Conservation (phyloP, 2,329 filamentous ascomycete genomes). For the Sclerotinia spermophila region DNA sequence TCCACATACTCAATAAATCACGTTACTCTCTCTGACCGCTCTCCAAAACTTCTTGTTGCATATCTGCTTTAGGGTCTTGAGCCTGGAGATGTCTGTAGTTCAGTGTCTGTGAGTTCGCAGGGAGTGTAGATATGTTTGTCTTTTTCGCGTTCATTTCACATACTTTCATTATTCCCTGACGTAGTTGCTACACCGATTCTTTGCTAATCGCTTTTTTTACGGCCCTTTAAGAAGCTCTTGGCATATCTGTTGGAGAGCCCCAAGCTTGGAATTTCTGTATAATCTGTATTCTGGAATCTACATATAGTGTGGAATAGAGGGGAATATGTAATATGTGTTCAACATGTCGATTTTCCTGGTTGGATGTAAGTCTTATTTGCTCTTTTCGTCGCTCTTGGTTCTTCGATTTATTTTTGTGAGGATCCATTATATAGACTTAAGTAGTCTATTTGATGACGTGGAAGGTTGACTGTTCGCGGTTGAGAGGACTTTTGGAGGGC, state of each 20-base stretch:
- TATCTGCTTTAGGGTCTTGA: not conserved
- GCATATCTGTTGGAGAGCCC: too few relatives aligned
- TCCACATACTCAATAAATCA: not conserved
- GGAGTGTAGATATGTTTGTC: not conserved
- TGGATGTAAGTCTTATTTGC: too few relatives aligned
- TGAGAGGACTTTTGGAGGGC: not conserved
- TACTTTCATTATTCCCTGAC: too few relatives aligned
- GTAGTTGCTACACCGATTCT: too few relatives aligned
- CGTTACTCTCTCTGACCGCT: not conserved
- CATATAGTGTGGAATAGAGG: too few relatives aligned
- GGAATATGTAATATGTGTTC: too few relatives aligned
- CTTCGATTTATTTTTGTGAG: not conserved
- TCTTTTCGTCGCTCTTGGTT: not conserved
- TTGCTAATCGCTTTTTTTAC: too few relatives aligned
- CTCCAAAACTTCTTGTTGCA: not conserved
- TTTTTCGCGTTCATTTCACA: not conserved
- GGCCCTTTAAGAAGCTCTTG: too few relatives aligned
- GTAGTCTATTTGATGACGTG: not conserved
- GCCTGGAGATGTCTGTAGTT: not conserved
- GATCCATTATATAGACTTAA: not conserved
- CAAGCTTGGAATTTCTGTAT: too few relatives aligned
- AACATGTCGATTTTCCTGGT: not conserved
- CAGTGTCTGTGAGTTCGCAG: too few relatives aligned
- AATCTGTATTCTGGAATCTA: too few relatives aligned
- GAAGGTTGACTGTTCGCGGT: too few relatives aligned